phyloP scores from a whole-genome alignment of 768 basidiomycete species.

The Russula sp. region DNA sequence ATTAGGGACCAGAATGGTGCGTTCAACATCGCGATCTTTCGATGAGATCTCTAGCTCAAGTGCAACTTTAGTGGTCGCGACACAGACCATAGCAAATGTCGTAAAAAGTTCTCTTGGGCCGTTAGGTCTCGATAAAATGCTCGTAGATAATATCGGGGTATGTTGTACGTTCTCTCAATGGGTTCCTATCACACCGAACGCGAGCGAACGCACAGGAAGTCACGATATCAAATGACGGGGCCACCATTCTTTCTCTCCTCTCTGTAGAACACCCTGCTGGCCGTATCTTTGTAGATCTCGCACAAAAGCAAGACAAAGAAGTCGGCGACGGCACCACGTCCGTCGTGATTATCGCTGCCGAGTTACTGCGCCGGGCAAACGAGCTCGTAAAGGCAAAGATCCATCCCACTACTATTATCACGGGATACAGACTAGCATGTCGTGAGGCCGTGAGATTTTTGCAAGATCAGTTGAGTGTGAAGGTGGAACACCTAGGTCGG shows the following conservation, averaged over 20 bases:
- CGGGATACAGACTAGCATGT: conserved; percentile 94
- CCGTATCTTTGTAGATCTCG: conserved; percentile 94
- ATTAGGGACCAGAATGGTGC: conserved; percentile 95
- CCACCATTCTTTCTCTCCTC: conserved; percentile 92
- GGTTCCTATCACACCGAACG: conserved; percentile 16
- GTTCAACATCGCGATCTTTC: conserved; percentile 22
- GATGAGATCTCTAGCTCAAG: conserved; percentile 2
- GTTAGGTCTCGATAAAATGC: conserved; percentile 93
- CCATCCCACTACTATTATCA: conserved; percentile 98
- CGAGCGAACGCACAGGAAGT: conserved; percentile 66
- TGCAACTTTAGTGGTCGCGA: conserved; percentile 75
- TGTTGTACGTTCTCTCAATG: conserved; percentile 30
- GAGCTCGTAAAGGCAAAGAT: conserved; percentile 98
- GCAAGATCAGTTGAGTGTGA: conserved; percentile 94
- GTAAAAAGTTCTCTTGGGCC: conserved; percentile 96
- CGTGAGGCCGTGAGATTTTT: conserved; percentile 96
- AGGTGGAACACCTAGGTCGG: conserved; percentile 85
- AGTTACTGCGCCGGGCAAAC: conserved; percentile 91
- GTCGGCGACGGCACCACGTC: conserved; percentile 99
- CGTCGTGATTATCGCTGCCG: conserved; percentile 97
- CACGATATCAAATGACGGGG: conserved; percentile 98
- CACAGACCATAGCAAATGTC: conserved; percentile 94
- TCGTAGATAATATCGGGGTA: conserved; percentile 96
- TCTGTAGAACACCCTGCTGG: conserved; percentile 97
- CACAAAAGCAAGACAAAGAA: conserved; percentile 99